A percentile compares a stretch with the other conserved stretches of the same genome.
phyloP scores from a whole-genome alignment of 257 asterid genomes.

The Linderniella brevidens region DNA sequence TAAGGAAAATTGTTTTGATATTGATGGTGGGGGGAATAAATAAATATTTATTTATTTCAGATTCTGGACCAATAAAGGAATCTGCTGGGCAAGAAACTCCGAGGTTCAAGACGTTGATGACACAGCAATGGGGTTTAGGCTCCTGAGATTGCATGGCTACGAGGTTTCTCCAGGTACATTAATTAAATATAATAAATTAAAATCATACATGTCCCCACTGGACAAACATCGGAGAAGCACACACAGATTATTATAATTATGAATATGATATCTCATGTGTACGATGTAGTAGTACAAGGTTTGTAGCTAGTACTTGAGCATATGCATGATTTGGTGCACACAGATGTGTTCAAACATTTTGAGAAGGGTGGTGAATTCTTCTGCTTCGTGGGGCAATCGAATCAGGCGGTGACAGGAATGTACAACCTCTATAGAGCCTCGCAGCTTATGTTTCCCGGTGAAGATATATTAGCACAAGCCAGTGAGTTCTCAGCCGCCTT shows the following conservation, averaged over 20 bases:
- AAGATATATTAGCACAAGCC: constrained; percentile 31
- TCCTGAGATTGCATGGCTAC: constrained; percentile 71
- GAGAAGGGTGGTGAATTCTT: constrained; percentile 57
- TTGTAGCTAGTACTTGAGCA: neutral
- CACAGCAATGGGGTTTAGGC: constrained; percentile 88
- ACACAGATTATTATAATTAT: too few relatives aligned
- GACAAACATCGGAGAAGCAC: too few relatives aligned
- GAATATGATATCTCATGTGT: too few relatives aligned
- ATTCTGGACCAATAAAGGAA: constrained; percentile 65
- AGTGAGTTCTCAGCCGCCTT: constrained; percentile 26
- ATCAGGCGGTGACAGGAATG: constrained; percentile 93
- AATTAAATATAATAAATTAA: neutral
- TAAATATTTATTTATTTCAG: constrained; percentile 15
- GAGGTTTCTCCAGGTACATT: constrained; percentile 50
- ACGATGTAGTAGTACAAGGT: neutral
- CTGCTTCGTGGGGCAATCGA: constrained; percentile 70
- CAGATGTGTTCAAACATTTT: constrained; percentile 64
- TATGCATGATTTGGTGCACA: too few relatives aligned
- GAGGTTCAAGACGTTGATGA: constrained; percentile 71
- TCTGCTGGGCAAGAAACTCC: constrained; percentile 84
- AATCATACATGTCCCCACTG: too few relatives aligned
- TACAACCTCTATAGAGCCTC: constrained; percentile 71
- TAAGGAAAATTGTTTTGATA: too few relatives aligned
- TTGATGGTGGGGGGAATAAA: too few relatives aligned
- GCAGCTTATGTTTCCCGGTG: constrained; percentile 52